Evolutionary conservation across 192 early-diverging fungal genomes (phyloP).

Genomic region (Coemansia sp.): DNA sequence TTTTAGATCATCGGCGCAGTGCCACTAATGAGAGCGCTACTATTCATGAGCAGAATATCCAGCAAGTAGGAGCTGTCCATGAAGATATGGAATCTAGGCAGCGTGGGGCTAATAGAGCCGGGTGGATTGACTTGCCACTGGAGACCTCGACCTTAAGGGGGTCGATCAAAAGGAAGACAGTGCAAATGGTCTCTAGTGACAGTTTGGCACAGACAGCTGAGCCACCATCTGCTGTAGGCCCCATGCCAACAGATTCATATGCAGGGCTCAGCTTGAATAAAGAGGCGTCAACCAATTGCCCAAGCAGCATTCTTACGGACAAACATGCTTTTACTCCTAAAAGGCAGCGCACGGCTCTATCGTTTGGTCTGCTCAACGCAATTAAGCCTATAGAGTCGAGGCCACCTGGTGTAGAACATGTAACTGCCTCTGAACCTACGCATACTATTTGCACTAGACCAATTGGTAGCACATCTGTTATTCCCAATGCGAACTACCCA

Average conservation of each 20-base stretch:
- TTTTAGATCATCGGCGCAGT: not conserved
- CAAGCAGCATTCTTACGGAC: not conserved
- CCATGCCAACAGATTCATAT: not conserved
- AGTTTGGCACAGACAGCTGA: not conserved
- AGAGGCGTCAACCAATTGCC: not conserved
- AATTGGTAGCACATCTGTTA: not conserved
- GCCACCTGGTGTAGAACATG: not conserved
- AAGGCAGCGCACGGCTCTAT: constrained; percentile 16
- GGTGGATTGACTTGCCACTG: constrained; percentile 17
- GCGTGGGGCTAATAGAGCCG: not conserved
- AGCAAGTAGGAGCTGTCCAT: not conserved
- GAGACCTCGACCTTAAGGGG: constrained; percentile 29
- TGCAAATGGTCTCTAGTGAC: not conserved
- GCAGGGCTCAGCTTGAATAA: not conserved
- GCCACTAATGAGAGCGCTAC: not conserved
- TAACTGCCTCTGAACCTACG: not conserved
- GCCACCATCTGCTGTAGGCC: not conserved
- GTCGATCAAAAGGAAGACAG: constrained; percentile 39
- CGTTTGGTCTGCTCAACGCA: not conserved
- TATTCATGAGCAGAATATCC: not conserved
- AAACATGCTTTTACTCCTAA: constrained; percentile 20
- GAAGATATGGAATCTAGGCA: not conserved
- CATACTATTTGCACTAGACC: not conserved
- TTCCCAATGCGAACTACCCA: not conserved
- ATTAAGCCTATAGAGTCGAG: no score